Evolutionary conservation across 306 rosid genomes (phyloP).

Genomic region (Rubus idaeus): DNA sequence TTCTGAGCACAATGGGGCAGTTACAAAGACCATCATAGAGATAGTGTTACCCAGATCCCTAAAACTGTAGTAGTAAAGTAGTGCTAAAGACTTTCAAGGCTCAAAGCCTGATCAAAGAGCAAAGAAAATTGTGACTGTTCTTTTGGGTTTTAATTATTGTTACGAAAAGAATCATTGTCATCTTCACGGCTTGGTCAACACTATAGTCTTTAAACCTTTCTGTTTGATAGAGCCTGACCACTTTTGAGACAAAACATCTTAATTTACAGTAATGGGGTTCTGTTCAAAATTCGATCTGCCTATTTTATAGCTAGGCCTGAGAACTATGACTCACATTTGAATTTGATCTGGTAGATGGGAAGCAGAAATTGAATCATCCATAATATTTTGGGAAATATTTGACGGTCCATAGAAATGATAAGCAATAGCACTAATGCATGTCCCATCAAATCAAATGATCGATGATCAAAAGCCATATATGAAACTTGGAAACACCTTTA

Average conservation of each 20-base stretch:
- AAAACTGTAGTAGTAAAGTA: neutral
- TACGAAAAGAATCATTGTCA: neutral
- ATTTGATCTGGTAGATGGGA: too few species aligned
- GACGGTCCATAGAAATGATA: neutral
- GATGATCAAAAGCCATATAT: neutral
- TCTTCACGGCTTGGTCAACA: conserved; percentile 24
- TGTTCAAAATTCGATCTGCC: neutral
- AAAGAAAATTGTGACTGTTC: neutral
- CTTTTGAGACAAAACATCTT: conserved; percentile 4
- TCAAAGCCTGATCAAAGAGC: neutral
- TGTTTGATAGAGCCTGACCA: conserved; percentile 2
- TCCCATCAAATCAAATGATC: conserved; percentile 7
- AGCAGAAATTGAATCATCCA: too few species aligned
- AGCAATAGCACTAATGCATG: too few species aligned
- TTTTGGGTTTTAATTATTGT: neutral
- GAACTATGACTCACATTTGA: too few species aligned
- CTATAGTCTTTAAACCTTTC: neutral
- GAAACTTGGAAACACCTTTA: conserved; percentile 20
- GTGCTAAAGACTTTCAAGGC: conserved; percentile 1
- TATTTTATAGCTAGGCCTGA: too few species aligned
- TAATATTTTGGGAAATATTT: neutral
- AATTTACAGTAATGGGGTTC: neutral
- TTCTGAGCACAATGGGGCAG: neutral
- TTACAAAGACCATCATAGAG: neutral
- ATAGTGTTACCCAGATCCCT: neutral